Evolutionary conservation across 345 rosid species (phyloP).

Genomic region (Rhizophora apiculata): DNA sequence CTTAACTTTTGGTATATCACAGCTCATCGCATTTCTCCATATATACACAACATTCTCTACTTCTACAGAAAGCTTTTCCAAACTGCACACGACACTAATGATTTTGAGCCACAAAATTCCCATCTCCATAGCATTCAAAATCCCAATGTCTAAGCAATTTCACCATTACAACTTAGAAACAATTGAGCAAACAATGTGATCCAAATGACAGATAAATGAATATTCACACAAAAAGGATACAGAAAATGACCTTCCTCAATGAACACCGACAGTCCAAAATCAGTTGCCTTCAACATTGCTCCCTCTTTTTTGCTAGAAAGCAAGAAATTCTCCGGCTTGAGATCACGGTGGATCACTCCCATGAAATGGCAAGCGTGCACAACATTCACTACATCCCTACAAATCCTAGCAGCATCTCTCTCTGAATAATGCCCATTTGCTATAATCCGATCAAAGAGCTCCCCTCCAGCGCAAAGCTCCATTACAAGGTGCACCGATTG

Average conservation of each 20-base stretch:
- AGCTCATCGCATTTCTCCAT: slow-evolving; percentile 6
- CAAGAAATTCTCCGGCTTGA: slow-evolving; percentile 93
- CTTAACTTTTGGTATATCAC: not conserved
- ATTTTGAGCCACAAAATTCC: not conserved
- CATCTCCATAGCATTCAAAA: too few relatives aligned
- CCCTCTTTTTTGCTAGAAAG: slow-evolving; percentile 54
- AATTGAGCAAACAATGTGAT: not conserved
- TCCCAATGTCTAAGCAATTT: too few relatives aligned
- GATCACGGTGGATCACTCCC: slow-evolving; percentile 88
- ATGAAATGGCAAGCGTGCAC: slow-evolving; percentile 81
- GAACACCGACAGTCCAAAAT: slow-evolving; percentile 81
- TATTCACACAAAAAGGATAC: not conserved
- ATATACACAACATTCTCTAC: not conserved
- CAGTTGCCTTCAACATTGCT: slow-evolving; percentile 76
- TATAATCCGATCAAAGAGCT: slow-evolving; percentile 78
- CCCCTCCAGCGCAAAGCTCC: slow-evolving; percentile 93
- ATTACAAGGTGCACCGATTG: slow-evolving; percentile 78
- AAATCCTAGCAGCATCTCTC: slow-evolving; percentile 68
- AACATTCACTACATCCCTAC: slow-evolving; percentile 60
- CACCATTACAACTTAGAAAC: not conserved
- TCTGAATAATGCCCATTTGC: slow-evolving; percentile 72
- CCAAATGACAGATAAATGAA: not conserved
- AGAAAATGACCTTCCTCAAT: slow-evolving; percentile 63
- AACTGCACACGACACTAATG: not conserved
- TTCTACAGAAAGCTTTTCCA: not conserved